Base-by-base conservation (phyloP, 768 basidiomycete species). In the Rhodotorula toruloides region DNA sequence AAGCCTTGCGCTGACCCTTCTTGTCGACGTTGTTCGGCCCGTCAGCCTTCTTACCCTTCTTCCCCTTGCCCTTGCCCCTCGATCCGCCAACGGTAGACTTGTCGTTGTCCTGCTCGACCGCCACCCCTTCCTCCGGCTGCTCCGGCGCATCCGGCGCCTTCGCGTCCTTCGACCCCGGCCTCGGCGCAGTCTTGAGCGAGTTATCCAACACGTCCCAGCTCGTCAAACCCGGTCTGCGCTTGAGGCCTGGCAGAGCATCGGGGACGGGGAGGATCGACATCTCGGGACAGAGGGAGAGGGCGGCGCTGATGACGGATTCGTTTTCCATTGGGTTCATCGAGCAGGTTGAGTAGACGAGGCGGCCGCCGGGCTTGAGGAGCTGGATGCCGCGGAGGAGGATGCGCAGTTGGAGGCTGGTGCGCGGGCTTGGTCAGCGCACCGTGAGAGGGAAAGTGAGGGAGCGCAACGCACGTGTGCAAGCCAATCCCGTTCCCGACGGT, bases 281-380 rank as follows among this genome's bases (percentile, higher is more conserved):
- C 11, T 71, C 89, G 31, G 85, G 83, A 65, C 87, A 84, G 2
- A 81, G 77, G 65, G 84, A 84, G 43, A 98, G 81, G 0, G 90
- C 91, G 49, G 88, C 86, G 2, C 90, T 87, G 40, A 98, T 81
- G 67, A 98, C 94, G 13, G 96, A 91, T 77, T 99, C 96, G 76
- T 99, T 97, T 78, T 99, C 96, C 19, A 91, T 83, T 2, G 96
- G 96, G 77, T 98, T 98, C 71, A 98, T 81, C 0, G 93, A 97
- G 74, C 96, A 98, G 1, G 96, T 99, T 10, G 96, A 98, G 77
- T 98, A 99, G 25, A 98, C 93, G 67, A 98, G 87, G 42, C 89
- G 86, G 13, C 93, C 94, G n/a, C 86, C 84, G 37, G 86, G 85
- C 67, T 83, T 82, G 46, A 99, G 83, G 79, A 98, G 83, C 61